Conservation (phyloP, 2,329 filamentous ascomycete species). For the Fusarium anthophilum region DNA sequence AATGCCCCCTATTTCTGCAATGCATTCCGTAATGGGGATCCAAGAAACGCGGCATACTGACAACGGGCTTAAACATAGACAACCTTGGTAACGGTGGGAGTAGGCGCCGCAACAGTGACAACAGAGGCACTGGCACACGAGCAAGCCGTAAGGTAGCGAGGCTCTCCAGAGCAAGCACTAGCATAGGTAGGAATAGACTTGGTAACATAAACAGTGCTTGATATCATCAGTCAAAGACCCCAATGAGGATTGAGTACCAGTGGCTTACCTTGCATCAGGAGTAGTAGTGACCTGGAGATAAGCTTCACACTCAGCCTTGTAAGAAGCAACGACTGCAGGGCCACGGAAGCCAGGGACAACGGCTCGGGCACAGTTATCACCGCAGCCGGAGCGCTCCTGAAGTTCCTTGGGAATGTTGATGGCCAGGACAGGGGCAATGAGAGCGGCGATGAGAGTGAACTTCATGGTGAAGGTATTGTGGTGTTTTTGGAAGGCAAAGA, state of each 20-base stretch:
- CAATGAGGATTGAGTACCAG: rapidly evolving
- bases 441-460: slow-evolving; percentile 31
- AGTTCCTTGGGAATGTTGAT: slow-evolving; percentile 27
- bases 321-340: slow-evolving; percentile 9
- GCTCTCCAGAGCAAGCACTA: slow-evolving; percentile 32
- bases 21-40: neutral
- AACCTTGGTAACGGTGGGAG: slow-evolving; percentile 31
- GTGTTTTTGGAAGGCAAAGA: neutral
- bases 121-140: slow-evolving; percentile 25
- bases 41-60: neutral
- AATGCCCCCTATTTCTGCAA: too few relatives aligned
- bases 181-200: slow-evolving; percentile 36
- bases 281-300: slow-evolving; percentile 31
- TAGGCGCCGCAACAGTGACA: slow-evolving; percentile 25
- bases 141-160: slow-evolving; percentile 35
- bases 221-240: neutral
- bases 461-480: slow-evolving; percentile 15
- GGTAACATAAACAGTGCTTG: slow-evolving; percentile 30
- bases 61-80: neutral
- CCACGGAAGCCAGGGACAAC: slow-evolving; percentile 30
- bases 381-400: slow-evolving; percentile 21
- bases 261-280: slow-evolving; percentile 21
- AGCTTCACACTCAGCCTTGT: slow-evolving; percentile 30
- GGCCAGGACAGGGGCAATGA: slow-evolving; percentile 20
- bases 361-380: slow-evolving; percentile 33